Evolutionary conservation across 2,329 filamentous ascomycete species (phyloP).

Genomic region (Waltergamsia citrina): DNA sequence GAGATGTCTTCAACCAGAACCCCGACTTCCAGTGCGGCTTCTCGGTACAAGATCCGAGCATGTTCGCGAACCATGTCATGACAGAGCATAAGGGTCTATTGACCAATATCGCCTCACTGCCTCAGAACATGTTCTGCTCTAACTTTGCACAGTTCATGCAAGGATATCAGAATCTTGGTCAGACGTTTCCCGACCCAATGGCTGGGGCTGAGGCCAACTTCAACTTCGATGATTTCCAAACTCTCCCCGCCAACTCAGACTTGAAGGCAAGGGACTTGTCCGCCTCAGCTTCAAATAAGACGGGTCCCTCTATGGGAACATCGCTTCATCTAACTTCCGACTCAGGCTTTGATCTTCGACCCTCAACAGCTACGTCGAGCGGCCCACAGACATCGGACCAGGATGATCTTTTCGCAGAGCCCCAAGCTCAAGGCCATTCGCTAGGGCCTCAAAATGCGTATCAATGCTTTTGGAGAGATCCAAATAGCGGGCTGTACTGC

Average conservation of each 20-base stretch:
- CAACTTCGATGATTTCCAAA: too few species aligned
- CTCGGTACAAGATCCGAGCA: conserved; percentile 13
- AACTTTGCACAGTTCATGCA: too few species aligned
- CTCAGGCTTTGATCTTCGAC: neutral
- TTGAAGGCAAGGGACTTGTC: too few species aligned
- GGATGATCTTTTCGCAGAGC: too few species aligned
- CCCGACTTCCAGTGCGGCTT: conserved; percentile 14
- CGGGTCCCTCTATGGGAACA: neutral
- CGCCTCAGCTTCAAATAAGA: too few species aligned
- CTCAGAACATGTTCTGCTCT: neutral
- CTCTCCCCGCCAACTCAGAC: too few species aligned
- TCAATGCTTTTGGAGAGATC: conserved; percentile 20
- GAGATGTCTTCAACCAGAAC: neutral
- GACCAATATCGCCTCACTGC: conserved; percentile 2
- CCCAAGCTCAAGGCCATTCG: neutral
- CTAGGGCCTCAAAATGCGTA: neutral
- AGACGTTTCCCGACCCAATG: too few species aligned
- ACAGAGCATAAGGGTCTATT: conserved; percentile 13
- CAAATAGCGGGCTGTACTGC: conserved; percentile 16
- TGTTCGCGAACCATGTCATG: conserved; percentile 18
- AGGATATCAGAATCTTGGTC: too few species aligned
- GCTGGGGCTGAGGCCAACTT: too few species aligned
- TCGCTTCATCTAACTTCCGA: neutral
- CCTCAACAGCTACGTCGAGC: neutral
- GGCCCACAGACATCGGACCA: too few species aligned